These are phyloP conservation scores for Triangularia setosa DNA, from an alignment of 2,329 filamentous ascomycete species.

Conservation along the genomic window DNA sequence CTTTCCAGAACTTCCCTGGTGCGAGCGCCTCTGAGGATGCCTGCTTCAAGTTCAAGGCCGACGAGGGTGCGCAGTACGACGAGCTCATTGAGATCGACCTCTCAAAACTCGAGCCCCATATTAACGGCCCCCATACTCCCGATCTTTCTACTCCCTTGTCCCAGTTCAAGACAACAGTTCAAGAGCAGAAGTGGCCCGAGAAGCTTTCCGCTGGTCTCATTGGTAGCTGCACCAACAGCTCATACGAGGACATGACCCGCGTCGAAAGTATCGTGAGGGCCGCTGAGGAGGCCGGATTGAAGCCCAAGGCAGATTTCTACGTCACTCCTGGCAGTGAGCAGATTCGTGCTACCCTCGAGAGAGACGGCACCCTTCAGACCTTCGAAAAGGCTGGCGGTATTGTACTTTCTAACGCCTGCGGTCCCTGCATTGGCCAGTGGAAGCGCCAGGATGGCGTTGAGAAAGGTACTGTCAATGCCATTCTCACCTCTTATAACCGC, in stretches of 20 bases:
- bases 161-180: constrained; percentile 78
- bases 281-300: constrained; percentile 81
- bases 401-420: constrained; percentile 91
- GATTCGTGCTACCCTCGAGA: constrained; percentile 88
- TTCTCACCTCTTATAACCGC: constrained; percentile 95
- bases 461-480: constrained; percentile 88
- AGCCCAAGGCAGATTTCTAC: constrained; percentile 88
- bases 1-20: constrained; percentile 53
- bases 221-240: constrained; percentile 97
- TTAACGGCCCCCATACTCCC: constrained; percentile 96
- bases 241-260: constrained; percentile 97
- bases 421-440: constrained; percentile 93
- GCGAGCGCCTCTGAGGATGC: constrained; percentile 42
- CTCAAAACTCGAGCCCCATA: constrained; percentile 84
- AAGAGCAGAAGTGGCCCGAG: constrained; percentile 83
- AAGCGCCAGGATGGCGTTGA: constrained; percentile 78
- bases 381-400: constrained; percentile 84
- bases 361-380: constrained; percentile 80
- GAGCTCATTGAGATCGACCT: constrained; percentile 87
- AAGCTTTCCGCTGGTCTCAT: constrained; percentile 91
- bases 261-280: constrained; percentile 91
- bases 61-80: constrained; percentile 82
- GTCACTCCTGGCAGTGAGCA: constrained; percentile 96
- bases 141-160: constrained; percentile 92
- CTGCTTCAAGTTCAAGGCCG: constrained; percentile 67